Evolutionary conservation across 2,329 filamentous ascomycete species (phyloP), one percentile per base, ranked within the genome.

Genomic region (Emergomyces orientalis): DNA sequence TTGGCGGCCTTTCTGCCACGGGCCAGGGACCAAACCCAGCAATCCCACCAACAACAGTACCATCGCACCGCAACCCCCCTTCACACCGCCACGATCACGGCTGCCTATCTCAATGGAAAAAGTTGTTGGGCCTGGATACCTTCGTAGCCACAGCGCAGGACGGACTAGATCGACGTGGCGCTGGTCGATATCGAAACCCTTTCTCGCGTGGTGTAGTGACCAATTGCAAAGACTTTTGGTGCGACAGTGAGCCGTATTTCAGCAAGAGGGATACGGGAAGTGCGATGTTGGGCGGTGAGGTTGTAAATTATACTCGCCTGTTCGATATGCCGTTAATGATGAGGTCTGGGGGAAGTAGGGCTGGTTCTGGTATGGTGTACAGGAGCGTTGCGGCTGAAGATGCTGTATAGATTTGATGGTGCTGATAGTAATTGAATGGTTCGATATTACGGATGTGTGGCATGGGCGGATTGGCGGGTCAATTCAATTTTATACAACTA

Each of bases 181-280:
- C 68, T 77, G 82, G 67, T 66, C 80, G 81, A 62, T 83, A 83
- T 72, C 81, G 81, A 67, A 99, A 97, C 73, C 92, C 92, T 0
- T 99, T 93, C 75, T 93, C 87, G 63, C 82, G 86, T 39, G 94
- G 94, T 8, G 81, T 91, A 47, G 69, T 95, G n/a, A 84, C 87
- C 64, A 99, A 99, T 73, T 99, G 94, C 76, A 88, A 85, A 67
- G 95, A 99, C 75, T 99, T 99, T 74, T 97, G 92, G 91, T 93
- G 89, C 70, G 94, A 97, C 72, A 86, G 90, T 1, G 87, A 89
- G 1, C 89, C 93, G 0, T 75, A 96, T 22, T 93, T 96, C 73
- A 86, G 88, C 13, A 85, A 82, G 69, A 83, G 88, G 63, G 86
- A 90, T 70, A 88, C 84, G 59, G 92, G 92, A 14, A 81, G 82